Evolutionary conservation across 768 basidiomycete genomes (phyloP), one percentile per base, ranked within the genome.

Genomic region (Neoboletus brunneissimus): DNA sequence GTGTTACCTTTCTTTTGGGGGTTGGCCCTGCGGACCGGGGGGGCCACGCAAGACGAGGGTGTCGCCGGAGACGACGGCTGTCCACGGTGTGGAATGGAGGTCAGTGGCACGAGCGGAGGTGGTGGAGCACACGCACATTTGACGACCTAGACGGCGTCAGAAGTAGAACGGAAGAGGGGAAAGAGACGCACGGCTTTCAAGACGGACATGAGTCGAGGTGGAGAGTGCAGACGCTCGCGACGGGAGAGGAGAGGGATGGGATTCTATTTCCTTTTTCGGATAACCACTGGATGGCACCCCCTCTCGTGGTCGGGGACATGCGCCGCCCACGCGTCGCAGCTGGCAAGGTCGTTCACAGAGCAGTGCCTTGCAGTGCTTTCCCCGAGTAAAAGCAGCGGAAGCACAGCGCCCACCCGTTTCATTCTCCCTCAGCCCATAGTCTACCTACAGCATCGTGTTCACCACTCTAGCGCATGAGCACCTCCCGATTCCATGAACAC

Each of bases 21-120:
- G 84, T 71, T 94, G 91, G 9, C 94, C 93, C 68, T 91, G 89
- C 1, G 87, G 81, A 35, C 85, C 87, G 40, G 82, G 84, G 58
- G 83, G 81, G 61, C 82, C 87, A 72, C 94, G 86, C 52, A 97
- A 76, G 55, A 96, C 81, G 55, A 95, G 83, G 41, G 93, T 89
- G 72, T 96, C 94, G 37, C 92, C 94, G 43, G 94, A 96, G 59
- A 91, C 82, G 64, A 91, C 92, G 67, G 91, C 94, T 94, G 70
- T 52, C 13, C 44, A 58, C 9, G 32, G 31, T 1, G 15, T 23
- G 5, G 13, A 11, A 69, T 34, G 58, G 54, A 58, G 5, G 59
- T 65, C 57, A 69, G 66, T 53, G 49, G 54, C 58, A 38, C 13
- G 45, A 44, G n/a, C 9, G 27, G 23, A 2, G 16, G 9, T 32